Evolutionary conservation across 1,284 basidiomycete species (phyloP).

Genomic region (Cutaneotrichosporon dermatis): DNA sequence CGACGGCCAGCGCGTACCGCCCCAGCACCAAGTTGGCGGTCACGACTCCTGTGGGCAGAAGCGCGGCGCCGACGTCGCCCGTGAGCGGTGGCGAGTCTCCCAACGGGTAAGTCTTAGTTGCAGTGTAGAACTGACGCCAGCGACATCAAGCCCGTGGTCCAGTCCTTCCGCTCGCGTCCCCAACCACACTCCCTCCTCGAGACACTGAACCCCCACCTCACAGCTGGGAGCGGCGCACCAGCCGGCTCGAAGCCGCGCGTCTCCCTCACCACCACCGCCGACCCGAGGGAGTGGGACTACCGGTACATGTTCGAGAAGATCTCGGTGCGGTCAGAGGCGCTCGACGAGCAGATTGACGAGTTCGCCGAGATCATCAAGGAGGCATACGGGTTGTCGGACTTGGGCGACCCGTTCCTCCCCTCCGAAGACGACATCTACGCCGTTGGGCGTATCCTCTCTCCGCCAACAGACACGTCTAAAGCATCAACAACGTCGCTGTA

Average conservation of each 20-base stretch:
- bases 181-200: slow-evolving; percentile 42
- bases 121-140: slow-evolving; percentile 6
- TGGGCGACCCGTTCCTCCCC: slow-evolving; percentile 69
- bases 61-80: slow-evolving; percentile 29
- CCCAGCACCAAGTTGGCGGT: slow-evolving; percentile 18
- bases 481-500: slow-evolving; percentile 67
- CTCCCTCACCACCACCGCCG: slow-evolving; percentile 23
- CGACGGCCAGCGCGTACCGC: slow-evolving; percentile 19
- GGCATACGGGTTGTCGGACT: slow-evolving; percentile 64
- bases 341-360: slow-evolving; percentile 81
- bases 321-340: slow-evolving; percentile 68
- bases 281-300: slow-evolving; percentile 50
- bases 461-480: slow-evolving; percentile 60
- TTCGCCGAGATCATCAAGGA: slow-evolving; percentile 66
- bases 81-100: slow-evolving; percentile 32
- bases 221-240: slow-evolving; percentile 14
- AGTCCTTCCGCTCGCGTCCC: slow-evolving; percentile 36
- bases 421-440: slow-evolving; percentile 72
- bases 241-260: slow-evolving; percentile 28
- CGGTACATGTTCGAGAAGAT: slow-evolving; percentile 92
- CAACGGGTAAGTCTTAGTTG: slow-evolving; percentile 2
- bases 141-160: slow-evolving; percentile 19
- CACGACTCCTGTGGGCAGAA: slow-evolving; percentile 25
- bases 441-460: slow-evolving; percentile 75
- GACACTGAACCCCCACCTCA: slow-evolving; percentile 46